phyloP scores from a whole-genome alignment of 1,284 basidiomycete species.

The Pterulicium gracile region DNA sequence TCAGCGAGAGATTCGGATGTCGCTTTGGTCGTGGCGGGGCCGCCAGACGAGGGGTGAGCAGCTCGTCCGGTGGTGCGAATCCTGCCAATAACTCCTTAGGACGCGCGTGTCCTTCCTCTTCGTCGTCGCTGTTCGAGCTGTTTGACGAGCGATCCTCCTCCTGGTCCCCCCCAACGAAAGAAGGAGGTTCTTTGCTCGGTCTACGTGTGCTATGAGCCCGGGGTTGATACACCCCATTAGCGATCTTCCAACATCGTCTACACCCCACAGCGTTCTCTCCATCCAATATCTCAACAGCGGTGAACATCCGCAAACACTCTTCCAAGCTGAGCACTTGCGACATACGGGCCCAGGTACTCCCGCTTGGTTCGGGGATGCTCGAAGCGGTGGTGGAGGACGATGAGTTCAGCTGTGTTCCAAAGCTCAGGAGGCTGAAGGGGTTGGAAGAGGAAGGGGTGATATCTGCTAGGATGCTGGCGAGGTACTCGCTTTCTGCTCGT shows the following conservation, averaged over 20 bases:
- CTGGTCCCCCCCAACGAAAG: slow-evolving; percentile 1
- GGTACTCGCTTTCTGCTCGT: slow-evolving; percentile 46
- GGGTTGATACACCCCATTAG: slow-evolving; percentile 45
- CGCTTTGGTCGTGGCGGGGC: background rate
- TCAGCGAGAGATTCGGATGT: background rate
- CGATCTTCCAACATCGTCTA: slow-evolving; percentile 85
- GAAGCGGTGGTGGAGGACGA: slow-evolving; percentile 11
- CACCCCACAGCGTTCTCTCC: slow-evolving; percentile 93
- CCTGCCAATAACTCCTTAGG: background rate
- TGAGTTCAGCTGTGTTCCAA: slow-evolving; percentile 17
- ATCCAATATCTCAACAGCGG: slow-evolving; percentile 82
- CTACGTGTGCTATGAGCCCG: background rate
- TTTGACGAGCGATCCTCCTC: background rate
- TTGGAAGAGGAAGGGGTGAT: slow-evolving; percentile 23
- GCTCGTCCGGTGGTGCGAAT: background rate
- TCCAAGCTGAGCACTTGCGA: slow-evolving; percentile 47
- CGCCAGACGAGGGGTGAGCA: no score
- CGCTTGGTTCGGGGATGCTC: slow-evolving; percentile 16
- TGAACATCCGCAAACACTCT: slow-evolving; percentile 78
- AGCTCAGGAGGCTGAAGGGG: slow-evolving; percentile 30
- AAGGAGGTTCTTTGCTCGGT: no score
- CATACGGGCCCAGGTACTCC: slow-evolving; percentile 37
- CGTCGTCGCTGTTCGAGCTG: background rate
- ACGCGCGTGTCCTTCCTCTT: background rate
- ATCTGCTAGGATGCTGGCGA: slow-evolving; percentile 56